Base-by-base conservation (phyloP, 176 grass and related monocot genomes). In the Triticum monococcum region DNA sequence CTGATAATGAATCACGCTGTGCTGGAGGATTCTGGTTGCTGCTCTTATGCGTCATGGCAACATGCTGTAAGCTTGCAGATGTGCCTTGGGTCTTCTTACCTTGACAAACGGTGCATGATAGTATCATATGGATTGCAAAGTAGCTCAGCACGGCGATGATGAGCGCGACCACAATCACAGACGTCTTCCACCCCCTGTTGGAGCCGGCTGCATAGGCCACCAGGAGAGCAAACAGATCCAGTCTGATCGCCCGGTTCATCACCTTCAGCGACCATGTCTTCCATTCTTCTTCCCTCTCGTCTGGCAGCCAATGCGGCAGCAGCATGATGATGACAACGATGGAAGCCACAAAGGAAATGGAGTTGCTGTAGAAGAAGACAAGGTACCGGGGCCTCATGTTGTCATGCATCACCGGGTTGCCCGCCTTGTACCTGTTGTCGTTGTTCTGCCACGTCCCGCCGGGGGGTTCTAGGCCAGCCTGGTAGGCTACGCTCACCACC, bases 211-310 rank as follows among this genome's bases (percentile, higher is more conserved):
- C 74, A 12, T 85, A 78, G 31, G 84, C 37, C 12, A 18, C 25
- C 14, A 84, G 79, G 68, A 90, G 80, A 17, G 83, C 48, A 7
- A 86, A n/a, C 41, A 90, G 10, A 43, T 90, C 83, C 13, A 80
- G 59, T 17, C 28, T 17, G 35, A 80, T 65, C 1, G 36, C 41
- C 8, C 24, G 2, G 61, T 66, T 46, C 78, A 80, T 80, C 57
- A 41, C 78, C 8, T 9, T 43, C 36, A 80, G 56, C 12, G 12
- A 28, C n/a, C n/a, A 45, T 4, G 4, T 8, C 31, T 32, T 3
- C 26, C 28, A 67, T 52, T 17, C 14, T 32, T 66, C 14, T 31
- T 30, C 38, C 5, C 9, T 33, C 24, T 41, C 0, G 7, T 41
- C 9, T 9, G 37, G 54, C 11, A 24, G 48, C 25, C 18, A 32